Evolutionary conservation across 1,139 yeast genomes (phyloP), one percentile per base, ranked within the genome.

Genomic region (Pichia sp.): DNA sequence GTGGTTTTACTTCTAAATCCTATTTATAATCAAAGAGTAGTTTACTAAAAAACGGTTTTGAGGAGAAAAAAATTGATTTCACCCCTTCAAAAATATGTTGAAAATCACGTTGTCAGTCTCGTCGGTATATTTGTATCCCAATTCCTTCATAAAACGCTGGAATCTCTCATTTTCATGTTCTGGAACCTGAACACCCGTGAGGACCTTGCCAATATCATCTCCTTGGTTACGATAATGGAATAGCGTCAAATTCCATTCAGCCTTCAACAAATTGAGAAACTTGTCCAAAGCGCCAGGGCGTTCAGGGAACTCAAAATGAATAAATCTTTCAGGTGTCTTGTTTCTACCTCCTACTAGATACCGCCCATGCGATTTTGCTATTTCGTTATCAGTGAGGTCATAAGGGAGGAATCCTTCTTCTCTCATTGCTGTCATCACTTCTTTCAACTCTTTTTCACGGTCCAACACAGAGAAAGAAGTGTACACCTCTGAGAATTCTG

Each of bases 201-300:
- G 75, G 0, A 93, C 88, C 68, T 89, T 89, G 43, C 96, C 98
- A 47, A 93, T 80, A 67, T 93, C 99, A 52, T 93, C 86, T 30
- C 99, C 99, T 62, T 90, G 95, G 71, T 93, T 91, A 75, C 99
- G 83, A 71, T 93, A 93, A 69, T 93, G 96, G 82, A 93, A 93
- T 62, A 93, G 73, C 3, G 97, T 86, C 55, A 95, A 82, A 66
- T 91, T 93, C 98, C 98, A 93, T 54, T 84, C 82, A 37, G 79
- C 76, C 63, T 85, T 81, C 64, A 93, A 71, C 18, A 85, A 78
- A 44, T 78, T 78, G 62, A 93, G 76, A 70, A 93, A 93, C 55
- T 80, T 85, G 49, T 85, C 80, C 62, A 93, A 75, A 0, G 99
- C 98, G 43, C 96, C 96, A 1, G 98, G 98, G 62, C 95, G 83